Evolutionary conservation across 2,329 filamentous ascomycete species (phyloP).

Genomic region (Fusarium setosum): DNA sequence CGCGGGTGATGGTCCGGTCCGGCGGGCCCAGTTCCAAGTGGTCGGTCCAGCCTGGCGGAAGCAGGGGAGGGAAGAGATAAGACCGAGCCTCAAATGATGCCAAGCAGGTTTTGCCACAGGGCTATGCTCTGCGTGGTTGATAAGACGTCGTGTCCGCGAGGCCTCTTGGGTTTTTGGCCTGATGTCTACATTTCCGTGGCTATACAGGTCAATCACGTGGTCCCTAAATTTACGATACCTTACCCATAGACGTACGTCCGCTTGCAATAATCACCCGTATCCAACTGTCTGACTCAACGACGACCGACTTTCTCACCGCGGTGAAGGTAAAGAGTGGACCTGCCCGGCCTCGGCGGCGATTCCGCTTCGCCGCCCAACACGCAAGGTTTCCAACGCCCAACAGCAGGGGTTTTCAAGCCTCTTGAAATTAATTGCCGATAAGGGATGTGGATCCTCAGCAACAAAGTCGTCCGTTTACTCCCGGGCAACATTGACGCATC

Average conservation of each 20-base stretch:
- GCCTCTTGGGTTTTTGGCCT: slow-evolving; percentile 12
- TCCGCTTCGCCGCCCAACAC: slow-evolving; percentile 32
- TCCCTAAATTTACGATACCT: neutral
- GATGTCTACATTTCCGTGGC: neutral
- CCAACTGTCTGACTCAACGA: neutral
- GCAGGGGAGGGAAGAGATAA: slow-evolving; percentile 30
- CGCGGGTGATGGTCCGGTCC: slow-evolving; percentile 31
- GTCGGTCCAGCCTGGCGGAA: slow-evolving; percentile 11
- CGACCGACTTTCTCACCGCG: neutral
- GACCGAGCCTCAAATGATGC: slow-evolving; percentile 39
- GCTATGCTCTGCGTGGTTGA: slow-evolving; percentile 3
- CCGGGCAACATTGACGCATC: neutral
- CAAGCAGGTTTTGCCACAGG: slow-evolving; percentile 24
- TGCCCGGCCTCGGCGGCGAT: slow-evolving; percentile 13
- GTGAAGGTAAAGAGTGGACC: slow-evolving; percentile 20
- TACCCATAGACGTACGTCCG: neutral
- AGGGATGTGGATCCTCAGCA: slow-evolving; percentile 12
- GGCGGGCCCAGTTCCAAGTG: slow-evolving; percentile 30
- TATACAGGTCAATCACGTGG: neutral
- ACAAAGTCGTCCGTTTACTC: slow-evolving; percentile 8
- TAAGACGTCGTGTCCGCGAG: slow-evolving; percentile 10
- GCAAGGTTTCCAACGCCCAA: slow-evolving; percentile 21
- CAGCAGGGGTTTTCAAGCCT: slow-evolving; percentile 8
- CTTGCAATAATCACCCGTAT: too few relatives aligned
- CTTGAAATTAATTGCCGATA: slow-evolving; percentile 28